These are phyloP conservation scores for Isoetes engelmannii DNA, from an alignment of 83 land plant species.

Conservation along the genomic window DNA sequence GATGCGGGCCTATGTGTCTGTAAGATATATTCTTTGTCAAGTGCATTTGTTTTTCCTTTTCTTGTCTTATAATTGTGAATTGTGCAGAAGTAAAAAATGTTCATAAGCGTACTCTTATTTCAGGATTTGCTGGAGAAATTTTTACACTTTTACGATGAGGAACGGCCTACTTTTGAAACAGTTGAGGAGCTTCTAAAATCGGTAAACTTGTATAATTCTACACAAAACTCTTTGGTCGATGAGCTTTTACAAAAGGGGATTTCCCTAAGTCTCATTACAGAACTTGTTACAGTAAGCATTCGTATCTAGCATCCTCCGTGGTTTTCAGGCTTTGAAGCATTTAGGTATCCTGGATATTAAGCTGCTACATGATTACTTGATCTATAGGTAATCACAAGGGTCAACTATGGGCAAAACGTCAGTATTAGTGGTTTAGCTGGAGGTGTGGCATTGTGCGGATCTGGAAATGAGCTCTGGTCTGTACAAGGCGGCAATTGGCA, in stretches of 20 bases:
- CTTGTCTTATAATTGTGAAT: neutral
- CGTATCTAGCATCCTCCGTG: neutral
- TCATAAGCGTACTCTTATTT: neutral
- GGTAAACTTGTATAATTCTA: conserved; percentile 55
- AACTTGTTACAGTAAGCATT: conserved; percentile 78
- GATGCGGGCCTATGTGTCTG: conserved; percentile 66
- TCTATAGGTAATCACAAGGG: conserved; percentile 77
- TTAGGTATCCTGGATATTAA: neutral
- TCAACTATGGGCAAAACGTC: conserved; percentile 92
- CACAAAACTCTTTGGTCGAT: conserved; percentile 43
- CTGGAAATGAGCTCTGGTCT: conserved; percentile 84
- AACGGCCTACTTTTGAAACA: conserved; percentile 54
- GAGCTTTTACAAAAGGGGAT: conserved; percentile 55
- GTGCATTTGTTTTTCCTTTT: conserved; percentile 1
- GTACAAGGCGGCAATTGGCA: conserved; percentile 92
- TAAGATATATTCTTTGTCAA: conserved; percentile 24
- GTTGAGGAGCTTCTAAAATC: conserved; percentile 89
- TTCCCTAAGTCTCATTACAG: conserved; percentile 54
- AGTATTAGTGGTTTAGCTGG: conserved; percentile 93
- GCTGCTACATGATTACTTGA: neutral
- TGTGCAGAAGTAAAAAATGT: neutral
- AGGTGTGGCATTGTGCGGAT: conserved; percentile 87
- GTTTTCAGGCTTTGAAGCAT: neutral
- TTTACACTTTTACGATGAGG: conserved; percentile 51
- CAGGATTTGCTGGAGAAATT: conserved; percentile 59